Evolutionary conservation across 345 rosid genomes (phyloP), one percentile per base, ranked within the genome.

Genomic region (Crucihimalaya himalaica): DNA sequence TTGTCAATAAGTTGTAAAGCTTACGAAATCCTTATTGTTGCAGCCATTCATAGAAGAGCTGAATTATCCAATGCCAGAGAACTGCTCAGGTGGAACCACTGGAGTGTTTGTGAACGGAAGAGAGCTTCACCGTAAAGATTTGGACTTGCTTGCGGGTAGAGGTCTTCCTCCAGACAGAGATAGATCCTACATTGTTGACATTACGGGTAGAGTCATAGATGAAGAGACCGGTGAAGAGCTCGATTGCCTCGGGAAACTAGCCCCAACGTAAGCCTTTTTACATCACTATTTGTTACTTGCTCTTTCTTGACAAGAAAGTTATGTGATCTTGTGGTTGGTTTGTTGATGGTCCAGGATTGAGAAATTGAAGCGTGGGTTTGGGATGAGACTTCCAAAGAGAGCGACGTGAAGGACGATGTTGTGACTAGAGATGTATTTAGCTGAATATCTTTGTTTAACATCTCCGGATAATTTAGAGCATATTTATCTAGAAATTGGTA

Each of bases 191-290:
- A 66, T 87, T 14, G 28, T 94, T 19, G 96, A 92, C 70, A 87
- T 92, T 3, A 82, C 96, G 0, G 99, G 99, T 71, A 87, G 85
- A 79, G 90, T 94, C 39, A 64, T 88, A 14, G 97, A 89, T 46
- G 98, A 89, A 80, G 98, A 94, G 66, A 86, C 95, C 10, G 88
- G 96, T 27, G 89, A 92, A 85, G 96, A 94, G 79, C 91, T 89
- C 2, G 97, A 89, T 56, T 71, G 96, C 78, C 96, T 94, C 3
- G 97, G 96, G 19, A 91, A 83, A 81, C 96, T 94, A 13, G 98
- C 97, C 50, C 98, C 97, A 0, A 94, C 97, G 98, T 94, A 77
- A 86, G 95, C 71, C 1, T 31, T 29, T 10, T 20, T 31, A 28
- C 19, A 28, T 42, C 42, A 3, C 25, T 31, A 4, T 45, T 8